A percentile compares a stretch with the other conserved stretches of the same genome.
phyloP scores from a whole-genome alignment of 2,329 filamentous ascomycete genomes.

The Emergomyces pasteurianus region DNA sequence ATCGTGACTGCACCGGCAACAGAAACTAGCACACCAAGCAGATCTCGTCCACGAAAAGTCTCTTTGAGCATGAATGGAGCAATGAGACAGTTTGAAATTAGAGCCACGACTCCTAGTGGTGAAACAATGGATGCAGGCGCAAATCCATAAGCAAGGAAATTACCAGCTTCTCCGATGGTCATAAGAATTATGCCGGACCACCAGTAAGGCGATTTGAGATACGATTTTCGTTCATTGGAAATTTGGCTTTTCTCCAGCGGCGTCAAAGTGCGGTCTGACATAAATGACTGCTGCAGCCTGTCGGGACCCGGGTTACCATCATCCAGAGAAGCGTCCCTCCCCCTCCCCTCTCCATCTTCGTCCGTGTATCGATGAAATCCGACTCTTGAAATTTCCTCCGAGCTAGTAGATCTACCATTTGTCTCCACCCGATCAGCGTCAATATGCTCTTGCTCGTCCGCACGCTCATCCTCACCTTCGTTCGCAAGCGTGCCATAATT shows the following conservation, averaged over 20 bases:
- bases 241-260: constrained; percentile 27
- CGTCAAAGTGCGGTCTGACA: constrained; percentile 30
- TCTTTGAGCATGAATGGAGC: constrained; percentile 91
- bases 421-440: constrained; percentile 1
- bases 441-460: background rate
- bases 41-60: constrained; percentile 70
- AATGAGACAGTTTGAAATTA: constrained; percentile 94
- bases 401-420: constrained; percentile 7
- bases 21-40: constrained; percentile 77
- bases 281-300: constrained; percentile 21
- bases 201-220: constrained; percentile 89
- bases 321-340: background rate
- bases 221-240: constrained; percentile 49
- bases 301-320: constrained; percentile 33
- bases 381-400: background rate
- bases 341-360: constrained; percentile 9
- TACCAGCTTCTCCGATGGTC: constrained; percentile 83
- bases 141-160: constrained; percentile 95
- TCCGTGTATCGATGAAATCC: background rate
- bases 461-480: background rate
- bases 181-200: constrained; percentile 91
- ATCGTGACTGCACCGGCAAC: constrained; percentile 83
- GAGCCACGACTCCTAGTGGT: constrained; percentile 86
- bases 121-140: constrained; percentile 96
- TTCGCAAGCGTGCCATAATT: constrained; percentile 33